Evolutionary conservation across 768 basidiomycete genomes (phyloP).

Genomic region (Suillus cothurnatus): DNA sequence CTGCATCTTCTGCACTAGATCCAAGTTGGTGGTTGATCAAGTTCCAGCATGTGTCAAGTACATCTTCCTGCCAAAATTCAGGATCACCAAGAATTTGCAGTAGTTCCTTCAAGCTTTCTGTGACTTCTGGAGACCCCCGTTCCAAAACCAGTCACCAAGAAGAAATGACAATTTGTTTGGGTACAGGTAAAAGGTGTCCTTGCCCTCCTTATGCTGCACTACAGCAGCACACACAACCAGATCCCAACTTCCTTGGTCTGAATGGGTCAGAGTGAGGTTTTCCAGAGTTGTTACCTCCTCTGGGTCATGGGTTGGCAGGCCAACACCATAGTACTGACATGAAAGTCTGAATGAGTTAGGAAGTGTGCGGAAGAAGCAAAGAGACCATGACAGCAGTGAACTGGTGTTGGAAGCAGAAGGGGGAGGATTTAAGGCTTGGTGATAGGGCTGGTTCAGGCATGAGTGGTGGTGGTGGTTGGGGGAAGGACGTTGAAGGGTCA

Average conservation of each 20-base stretch:
- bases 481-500: too few relatives aligned
- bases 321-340: neutral
- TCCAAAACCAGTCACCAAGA: slow-evolving; percentile 25
- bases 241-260: neutral
- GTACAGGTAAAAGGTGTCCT: slow-evolving; percentile 11
- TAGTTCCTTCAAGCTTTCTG: slow-evolving; percentile 17
- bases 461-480: slow-evolving; percentile 7
- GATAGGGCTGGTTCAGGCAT: neutral
- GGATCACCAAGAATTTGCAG: slow-evolving; percentile 11
- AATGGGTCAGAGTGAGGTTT: neutral
- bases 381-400: neutral
- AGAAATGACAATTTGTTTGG: slow-evolving; percentile 20
- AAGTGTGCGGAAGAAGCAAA: slow-evolving; percentile 1
- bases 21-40: slow-evolving; percentile 3
- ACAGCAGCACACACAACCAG: too few relatives aligned
- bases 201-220: neutral
- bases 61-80: slow-evolving; percentile 8
- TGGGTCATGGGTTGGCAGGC: slow-evolving; percentile 7
- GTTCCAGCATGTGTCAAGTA: neutral
- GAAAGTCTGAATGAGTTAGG: slow-evolving; percentile 8
- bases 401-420: neutral
- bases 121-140: slow-evolving; percentile 20
- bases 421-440: neutral
- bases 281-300: slow-evolving; percentile 2
- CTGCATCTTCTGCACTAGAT: neutral